Base-by-base conservation (phyloP, 2,329 filamentous ascomycete species). In the Truncatella angustata region DNA sequence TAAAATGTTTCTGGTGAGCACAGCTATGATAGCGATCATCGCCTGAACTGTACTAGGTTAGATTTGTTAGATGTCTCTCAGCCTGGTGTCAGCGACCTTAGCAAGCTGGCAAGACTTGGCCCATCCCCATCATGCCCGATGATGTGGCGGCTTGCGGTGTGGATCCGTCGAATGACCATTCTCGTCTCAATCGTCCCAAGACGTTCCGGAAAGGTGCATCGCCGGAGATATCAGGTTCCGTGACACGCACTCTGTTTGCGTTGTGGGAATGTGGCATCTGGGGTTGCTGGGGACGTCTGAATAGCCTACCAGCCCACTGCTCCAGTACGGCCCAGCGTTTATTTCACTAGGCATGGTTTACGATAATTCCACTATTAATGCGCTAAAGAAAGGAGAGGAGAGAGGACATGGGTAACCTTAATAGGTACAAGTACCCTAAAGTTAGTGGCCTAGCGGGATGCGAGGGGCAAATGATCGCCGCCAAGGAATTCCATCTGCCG, bases 401-500 rank as follows among this genome's bases (percentile, higher is more conserved):
- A 40, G 18, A 44, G n/a, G 40, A 44, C 37, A 40, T 44, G 40
- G 40, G 40, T n/a, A 44, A 44, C 12, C 24, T 26, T 21, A 16
- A 18, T 16, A 40, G 36, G 11, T 43, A 14, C 23, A 28, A 28
- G 6, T 12, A 26, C 21, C 18, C 37, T 40, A 21, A 40, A 40
- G 24, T 18, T 18, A 21, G 24, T 21, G 37, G 9, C 21, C 21
- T 40, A 21, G 9, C 7, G n/a, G 5, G 23, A 44, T 44, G 40
- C 40, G 28, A 24, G 40, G 40, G 40, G 12, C n/a, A 44, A 30
- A 26, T 44, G 43, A 46, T 46, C 43, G 43, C 3, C 43, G 43
- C 43, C 43, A 46, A 46, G 43, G 26, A 34, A 46, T 46, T 23
- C 26, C 36, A 39, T 39, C 36, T n/a, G 14, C 36, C 36, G 36